A percentile compares a stretch with the other conserved stretches of the same genome.
Conservation (phyloP, 2,329 filamentous ascomycete genomes). For the Passalora sequoiae region DNA sequence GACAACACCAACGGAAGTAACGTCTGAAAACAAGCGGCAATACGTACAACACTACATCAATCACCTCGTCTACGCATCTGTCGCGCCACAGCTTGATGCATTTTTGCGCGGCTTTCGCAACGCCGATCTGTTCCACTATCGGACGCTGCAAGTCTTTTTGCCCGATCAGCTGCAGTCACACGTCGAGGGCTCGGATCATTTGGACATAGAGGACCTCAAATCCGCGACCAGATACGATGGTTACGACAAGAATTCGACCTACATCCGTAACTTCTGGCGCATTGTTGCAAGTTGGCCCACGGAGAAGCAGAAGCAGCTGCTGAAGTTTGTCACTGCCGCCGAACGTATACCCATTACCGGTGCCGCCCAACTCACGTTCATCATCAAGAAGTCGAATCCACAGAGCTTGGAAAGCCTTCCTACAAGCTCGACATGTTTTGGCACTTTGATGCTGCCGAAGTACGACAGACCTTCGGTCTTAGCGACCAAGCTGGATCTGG, state of each 20-base stretch:
- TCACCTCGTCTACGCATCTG: conserved; percentile 73
- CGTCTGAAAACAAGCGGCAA: conserved; percentile 67
- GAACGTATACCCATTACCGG: conserved; percentile 87
- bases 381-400: conserved; percentile 71
- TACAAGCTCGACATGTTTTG: conserved; percentile 89
- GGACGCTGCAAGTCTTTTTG: conserved; percentile 53
- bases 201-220: conserved; percentile 70
- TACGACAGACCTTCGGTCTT: conserved; percentile 69
- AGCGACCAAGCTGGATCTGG: conserved; percentile 70
- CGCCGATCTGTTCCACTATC: conserved; percentile 15
- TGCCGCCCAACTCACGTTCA: conserved; percentile 73
- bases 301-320: conserved; percentile 65
- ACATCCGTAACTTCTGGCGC: conserved; percentile 77
- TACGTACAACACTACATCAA: conserved; percentile 81
- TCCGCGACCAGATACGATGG: conserved; percentile 72
- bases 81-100: conserved; percentile 70
- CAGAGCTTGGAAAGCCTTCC: conserved; percentile 60
- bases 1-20: conserved; percentile 62
- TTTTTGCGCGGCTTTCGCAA: conserved; percentile 71
- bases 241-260: conserved; percentile 64
- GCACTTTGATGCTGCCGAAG: conserved; percentile 76
- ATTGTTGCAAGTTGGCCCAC: conserved; percentile 65
- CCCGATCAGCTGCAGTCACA: conserved; percentile 67
- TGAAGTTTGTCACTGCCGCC: conserved; percentile 93
- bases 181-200: conserved; percentile 76